Evolutionary conservation across 208 protist species (phyloP).

Genomic region (Acanthamoeba lugdunensis): DNA sequence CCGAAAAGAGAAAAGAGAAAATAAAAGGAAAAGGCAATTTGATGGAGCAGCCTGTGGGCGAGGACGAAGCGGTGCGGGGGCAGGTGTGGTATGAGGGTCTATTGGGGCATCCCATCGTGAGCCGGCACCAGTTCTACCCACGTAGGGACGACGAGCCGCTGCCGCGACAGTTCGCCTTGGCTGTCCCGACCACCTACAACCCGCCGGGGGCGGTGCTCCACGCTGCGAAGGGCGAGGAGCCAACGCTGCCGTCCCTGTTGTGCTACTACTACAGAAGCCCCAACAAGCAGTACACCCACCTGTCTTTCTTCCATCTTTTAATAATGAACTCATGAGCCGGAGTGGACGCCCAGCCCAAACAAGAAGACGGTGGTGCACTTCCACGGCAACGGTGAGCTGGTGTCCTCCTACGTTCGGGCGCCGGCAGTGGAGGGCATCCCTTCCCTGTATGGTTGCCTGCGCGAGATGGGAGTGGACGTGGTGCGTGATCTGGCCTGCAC

Average conservation of each 20-base stretch:
- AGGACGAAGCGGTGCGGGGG: background rate
- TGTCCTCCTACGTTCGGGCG: background rate
- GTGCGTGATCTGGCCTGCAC: background rate
- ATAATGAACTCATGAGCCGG: background rate
- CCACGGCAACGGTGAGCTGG: slow-evolving; percentile 15
- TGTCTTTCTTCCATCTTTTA: background rate
- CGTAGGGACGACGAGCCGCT: background rate
- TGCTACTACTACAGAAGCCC: background rate
- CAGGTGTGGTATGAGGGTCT: background rate
- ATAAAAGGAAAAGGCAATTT: background rate
- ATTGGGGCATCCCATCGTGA: background rate
- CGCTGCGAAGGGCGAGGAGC: background rate
- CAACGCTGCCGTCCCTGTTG: background rate
- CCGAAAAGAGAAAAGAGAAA: background rate
- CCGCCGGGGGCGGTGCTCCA: background rate
- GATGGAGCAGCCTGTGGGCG: background rate
- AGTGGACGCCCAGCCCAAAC: background rate
- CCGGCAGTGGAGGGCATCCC: background rate
- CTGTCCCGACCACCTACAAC: background rate
- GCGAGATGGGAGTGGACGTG: slow-evolving; percentile 20
- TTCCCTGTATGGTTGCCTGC: background rate
- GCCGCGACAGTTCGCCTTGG: background rate
- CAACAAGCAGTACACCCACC: background rate
- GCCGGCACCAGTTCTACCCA: background rate
- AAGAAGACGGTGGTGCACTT: slow-evolving; percentile 21